Conservation (phyloP, 495 filamentous ascomycete species). For the Aspergillus ellipticus region DNA sequence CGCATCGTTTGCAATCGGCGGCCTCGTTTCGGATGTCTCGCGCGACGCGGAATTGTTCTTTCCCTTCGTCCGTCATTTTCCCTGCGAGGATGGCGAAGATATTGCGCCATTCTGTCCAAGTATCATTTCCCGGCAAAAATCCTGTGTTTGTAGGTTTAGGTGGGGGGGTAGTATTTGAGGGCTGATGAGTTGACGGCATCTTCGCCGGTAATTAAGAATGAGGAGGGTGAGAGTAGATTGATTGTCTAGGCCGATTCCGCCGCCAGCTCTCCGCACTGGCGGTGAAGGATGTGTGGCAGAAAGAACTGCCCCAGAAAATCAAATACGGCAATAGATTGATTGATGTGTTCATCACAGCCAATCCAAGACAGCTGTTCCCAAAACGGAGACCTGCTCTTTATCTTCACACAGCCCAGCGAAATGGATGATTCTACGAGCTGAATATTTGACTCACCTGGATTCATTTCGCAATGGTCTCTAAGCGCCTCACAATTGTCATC, state of each 20-base stretch:
- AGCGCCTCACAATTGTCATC: constrained; percentile 74
- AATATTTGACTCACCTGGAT: background rate
- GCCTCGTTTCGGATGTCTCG: constrained; percentile 64
- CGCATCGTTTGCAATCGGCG: constrained; percentile 71
- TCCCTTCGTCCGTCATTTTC: constrained; percentile 62
- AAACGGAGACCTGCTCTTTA: background rate
- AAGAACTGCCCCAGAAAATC: background rate
- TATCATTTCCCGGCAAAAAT: constrained; percentile 55
- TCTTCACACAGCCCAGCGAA: background rate
- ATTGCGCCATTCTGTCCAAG: constrained; percentile 67
- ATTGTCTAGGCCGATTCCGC: constrained; percentile 5
- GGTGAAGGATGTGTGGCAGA: background rate
- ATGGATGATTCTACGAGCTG: background rate
- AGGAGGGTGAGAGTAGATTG: background rate
- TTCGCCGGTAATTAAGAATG: constrained; percentile 21
- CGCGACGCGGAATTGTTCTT: constrained; percentile 65
- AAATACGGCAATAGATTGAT: background rate
- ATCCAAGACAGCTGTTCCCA: background rate
- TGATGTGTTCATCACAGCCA: background rate
- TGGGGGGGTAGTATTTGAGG: background rate
- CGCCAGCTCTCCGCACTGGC: background rate
- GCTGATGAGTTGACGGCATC: constrained; percentile 17
- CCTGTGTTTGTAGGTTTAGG: constrained; percentile 32
- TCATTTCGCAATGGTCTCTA: constrained; percentile 23
- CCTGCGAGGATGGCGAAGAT: constrained; percentile 74